Base-by-base conservation (phyloP, 192 early-diverging fungal genomes). In the Radiomyces spectabilis region DNA sequence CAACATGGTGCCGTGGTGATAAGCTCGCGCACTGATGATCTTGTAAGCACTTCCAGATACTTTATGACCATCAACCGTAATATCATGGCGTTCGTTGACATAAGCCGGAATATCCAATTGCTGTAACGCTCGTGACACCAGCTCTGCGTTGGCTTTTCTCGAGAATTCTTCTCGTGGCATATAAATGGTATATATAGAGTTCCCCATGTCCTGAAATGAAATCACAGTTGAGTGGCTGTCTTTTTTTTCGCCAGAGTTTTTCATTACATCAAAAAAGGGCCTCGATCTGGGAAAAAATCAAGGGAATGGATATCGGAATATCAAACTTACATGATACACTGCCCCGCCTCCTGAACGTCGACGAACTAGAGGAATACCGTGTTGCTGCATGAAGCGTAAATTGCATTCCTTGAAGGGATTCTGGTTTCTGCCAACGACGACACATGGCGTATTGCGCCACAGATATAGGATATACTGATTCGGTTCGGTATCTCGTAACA, bases 1-100 rank as follows among this genome's bases (percentile, higher is more conserved):
- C 33, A 99, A 71, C 97, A 99, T 96, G 5, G 97, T 99, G 39
- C 97, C 97, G 65, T 99, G 97, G 64, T 96, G 94, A 61, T 95
- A 96, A 2, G 94, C 88, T 46, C 88, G 65, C 5, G 65, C 48
- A 50, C 77, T 82, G 45, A 88, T 92, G 44, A 99, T 64, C 53
- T 94, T 93, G 79, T 87, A 99, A 4, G 97, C 97, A 42, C 86
- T 90, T 30, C 97, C 97, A 26, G 94, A 95, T 22, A 94, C 67
- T 75, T 99, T 99, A 53, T 75, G 74, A 2, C 66, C 81, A 38
- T 89, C 84, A 2, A 97, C 78, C 1, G 84, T 83, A 60, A 99
- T 87, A 61, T 99, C 97, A 59, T 95, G 85, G 13, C 96, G 78
- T 21, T 82, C 81, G 48, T 86, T 97, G 16, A 95, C 90, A 27